Evolutionary conservation across 2,329 filamentous ascomycete species (phyloP).

Genomic region (Ophiostoma ips): DNA sequence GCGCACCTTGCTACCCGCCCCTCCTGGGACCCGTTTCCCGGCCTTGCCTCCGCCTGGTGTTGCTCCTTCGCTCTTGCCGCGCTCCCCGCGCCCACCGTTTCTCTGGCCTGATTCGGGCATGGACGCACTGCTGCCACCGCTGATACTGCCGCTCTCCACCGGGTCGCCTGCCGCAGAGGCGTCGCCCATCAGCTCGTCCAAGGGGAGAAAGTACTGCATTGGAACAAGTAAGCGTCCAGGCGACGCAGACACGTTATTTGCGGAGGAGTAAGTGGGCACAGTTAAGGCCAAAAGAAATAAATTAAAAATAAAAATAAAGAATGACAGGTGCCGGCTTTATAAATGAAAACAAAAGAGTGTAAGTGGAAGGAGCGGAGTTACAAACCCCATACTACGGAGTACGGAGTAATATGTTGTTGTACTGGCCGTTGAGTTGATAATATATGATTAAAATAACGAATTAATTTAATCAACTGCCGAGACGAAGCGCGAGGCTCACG

Average conservation of each 20-base stretch:
- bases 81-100: neutral
- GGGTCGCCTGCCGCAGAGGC: too few relatives aligned
- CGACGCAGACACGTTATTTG: too few relatives aligned
- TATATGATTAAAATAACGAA: neutral
- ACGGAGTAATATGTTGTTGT: neutral
- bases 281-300: too few relatives aligned
- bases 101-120: neutral
- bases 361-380: neutral
- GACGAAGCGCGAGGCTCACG: neutral
- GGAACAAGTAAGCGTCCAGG: too few relatives aligned
- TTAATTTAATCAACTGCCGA: constrained; percentile 1
- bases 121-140: neutral
- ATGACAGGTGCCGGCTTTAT: neutral
- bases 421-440: neutral
- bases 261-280: too few relatives aligned
- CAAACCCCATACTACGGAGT: neutral
- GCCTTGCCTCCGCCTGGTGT: neutral
- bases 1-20: constrained; percentile 21
- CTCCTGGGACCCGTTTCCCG: too few relatives aligned
- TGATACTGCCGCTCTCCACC: neutral
- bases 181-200: too few relatives aligned
- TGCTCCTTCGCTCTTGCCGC: neutral
- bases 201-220: too few relatives aligned
- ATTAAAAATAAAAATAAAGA: neutral
- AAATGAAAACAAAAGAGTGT: neutral